Percentiles rank a stretch among this genome's conserved stretches.
phyloP scores from a whole-genome alignment of 192 early-diverging fungal species.

The Gorgonomyces haynaldii region DNA sequence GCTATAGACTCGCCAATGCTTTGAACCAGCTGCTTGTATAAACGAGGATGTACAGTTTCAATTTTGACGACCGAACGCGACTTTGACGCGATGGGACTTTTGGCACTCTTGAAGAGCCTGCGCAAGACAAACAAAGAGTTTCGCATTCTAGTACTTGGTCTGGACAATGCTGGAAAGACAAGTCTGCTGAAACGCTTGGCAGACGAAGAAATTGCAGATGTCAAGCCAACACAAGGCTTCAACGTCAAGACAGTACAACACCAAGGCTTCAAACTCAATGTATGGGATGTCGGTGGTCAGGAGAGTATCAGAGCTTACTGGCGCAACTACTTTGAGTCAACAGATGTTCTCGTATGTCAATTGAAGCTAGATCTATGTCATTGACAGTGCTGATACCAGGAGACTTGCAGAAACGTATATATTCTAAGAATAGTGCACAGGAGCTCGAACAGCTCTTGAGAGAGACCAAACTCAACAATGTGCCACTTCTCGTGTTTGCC shows the following conservation, averaged over 20 bases:
- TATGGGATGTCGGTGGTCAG: slow-evolving; percentile 56
- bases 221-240: slow-evolving; percentile 55
- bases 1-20: slow-evolving; percentile 26
- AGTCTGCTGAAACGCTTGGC: slow-evolving; percentile 40
- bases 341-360: slow-evolving; percentile 35
- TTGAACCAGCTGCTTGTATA: too few species aligned
- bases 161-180: slow-evolving; percentile 54
- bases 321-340: slow-evolving; percentile 52
- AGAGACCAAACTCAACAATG: slow-evolving; percentile 81
- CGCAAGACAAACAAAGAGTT: slow-evolving; percentile 31
- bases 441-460: slow-evolving; percentile 72
- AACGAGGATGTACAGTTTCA: too few species aligned
- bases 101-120: slow-evolving; percentile 38
- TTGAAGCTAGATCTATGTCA: slow-evolving; percentile 69
- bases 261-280: slow-evolving; percentile 47
- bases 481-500: slow-evolving; percentile 87
- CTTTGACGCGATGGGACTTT: slow-evolving; percentile 37
- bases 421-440: slow-evolving; percentile 22
- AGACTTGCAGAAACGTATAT: slow-evolving; percentile 66
- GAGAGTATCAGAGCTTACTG: slow-evolving; percentile 45
- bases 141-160: slow-evolving; percentile 44
- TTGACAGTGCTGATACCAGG: slow-evolving; percentile 82
- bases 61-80: too few species aligned
- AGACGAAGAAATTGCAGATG: slow-evolving; percentile 40
- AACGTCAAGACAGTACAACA: slow-evolving; percentile 47